phyloP scores from a whole-genome alignment of 2,329 filamentous ascomycete species.

The Fusarium sublunatum region DNA sequence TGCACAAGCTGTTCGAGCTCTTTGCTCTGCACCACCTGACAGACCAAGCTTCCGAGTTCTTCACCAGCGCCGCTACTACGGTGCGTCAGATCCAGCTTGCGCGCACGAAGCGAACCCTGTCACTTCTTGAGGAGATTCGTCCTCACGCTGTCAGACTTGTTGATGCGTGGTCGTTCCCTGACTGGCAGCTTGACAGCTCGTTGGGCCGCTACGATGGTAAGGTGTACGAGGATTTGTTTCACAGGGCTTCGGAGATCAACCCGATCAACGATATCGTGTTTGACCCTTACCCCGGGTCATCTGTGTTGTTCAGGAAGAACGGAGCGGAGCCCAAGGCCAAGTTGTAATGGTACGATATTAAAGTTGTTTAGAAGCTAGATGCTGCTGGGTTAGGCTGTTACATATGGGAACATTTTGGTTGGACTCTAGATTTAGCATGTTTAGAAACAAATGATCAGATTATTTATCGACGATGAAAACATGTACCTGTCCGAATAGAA shows the following conservation, averaged over 20 bases:
- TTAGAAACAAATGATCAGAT: too few relatives aligned
- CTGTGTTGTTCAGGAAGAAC: slow-evolving; percentile 40
- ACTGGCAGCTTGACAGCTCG: slow-evolving; percentile 80
- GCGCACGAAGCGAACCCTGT: slow-evolving; percentile 74
- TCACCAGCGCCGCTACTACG: slow-evolving; percentile 74
- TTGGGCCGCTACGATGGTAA: slow-evolving; percentile 78
- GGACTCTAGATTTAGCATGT: too few relatives aligned
- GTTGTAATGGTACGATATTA: slow-evolving; percentile 12
- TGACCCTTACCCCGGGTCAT: slow-evolving; percentile 73
- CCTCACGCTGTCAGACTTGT: slow-evolving; percentile 79
- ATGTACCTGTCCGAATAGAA: too few relatives aligned
- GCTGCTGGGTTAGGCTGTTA: background rate
- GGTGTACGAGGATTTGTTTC: slow-evolving; percentile 82
- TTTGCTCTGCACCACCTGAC: slow-evolving; percentile 74
- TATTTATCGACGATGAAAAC: too few relatives aligned
- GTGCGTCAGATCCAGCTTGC: slow-evolving; percentile 78
- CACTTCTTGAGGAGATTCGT: slow-evolving; percentile 75
- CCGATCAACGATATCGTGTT: slow-evolving; percentile 78
- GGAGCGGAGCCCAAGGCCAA: slow-evolving; percentile 19
- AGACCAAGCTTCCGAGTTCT: slow-evolving; percentile 77
- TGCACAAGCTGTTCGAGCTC: slow-evolving; percentile 85
- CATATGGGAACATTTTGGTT: background rate
- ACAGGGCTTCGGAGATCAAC: slow-evolving; percentile 76
- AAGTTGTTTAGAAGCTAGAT: background rate
- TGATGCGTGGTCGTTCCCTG: slow-evolving; percentile 80